A percentile compares a stretch with the other conserved stretches of the same genome.
Evolutionary conservation across 75 land plant genomes (phyloP).

Genomic region (Pinus taeda): DNA sequence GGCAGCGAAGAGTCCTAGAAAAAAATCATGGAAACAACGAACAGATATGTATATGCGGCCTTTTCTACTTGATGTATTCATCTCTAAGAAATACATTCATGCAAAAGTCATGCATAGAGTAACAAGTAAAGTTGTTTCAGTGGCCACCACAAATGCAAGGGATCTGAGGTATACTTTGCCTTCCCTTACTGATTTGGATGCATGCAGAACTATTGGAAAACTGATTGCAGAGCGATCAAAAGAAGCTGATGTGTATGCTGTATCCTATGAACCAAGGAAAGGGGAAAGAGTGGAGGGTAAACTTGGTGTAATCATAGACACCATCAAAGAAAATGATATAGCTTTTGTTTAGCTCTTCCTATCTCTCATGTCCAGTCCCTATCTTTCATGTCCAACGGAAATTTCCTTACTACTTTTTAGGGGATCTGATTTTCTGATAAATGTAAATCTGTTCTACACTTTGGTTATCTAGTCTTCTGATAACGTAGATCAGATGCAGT

Average conservation of each 20-base stretch:
- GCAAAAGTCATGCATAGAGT: conserved; percentile 95
- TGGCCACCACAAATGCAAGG: conserved; percentile 87
- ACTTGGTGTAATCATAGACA: conserved; percentile 72
- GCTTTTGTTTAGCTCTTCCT: conserved; percentile 42
- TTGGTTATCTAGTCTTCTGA: no score
- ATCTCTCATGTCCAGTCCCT: no score
- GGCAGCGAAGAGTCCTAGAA: conserved; percentile 60
- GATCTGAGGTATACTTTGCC: conserved; percentile 77
- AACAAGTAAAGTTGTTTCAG: conserved; percentile 85
- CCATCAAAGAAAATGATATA: conserved; percentile 79
- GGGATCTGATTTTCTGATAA: no score
- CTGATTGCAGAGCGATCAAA: conserved; percentile 85
- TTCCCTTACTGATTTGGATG: conserved; percentile 66
- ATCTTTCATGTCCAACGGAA: no score
- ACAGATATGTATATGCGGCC: conserved; percentile 97
- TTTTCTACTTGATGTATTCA: conserved; percentile 80
- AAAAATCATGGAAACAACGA: conserved; percentile 88
- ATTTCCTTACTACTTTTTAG: no score
- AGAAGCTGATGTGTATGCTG: conserved; percentile 95
- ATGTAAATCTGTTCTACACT: no score
- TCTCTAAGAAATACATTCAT: conserved; percentile 76
- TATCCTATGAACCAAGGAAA: conserved; percentile 74
- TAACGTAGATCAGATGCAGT: no score
- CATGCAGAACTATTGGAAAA: conserved; percentile 78
- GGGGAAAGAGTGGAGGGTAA: conserved; percentile 77